These are phyloP conservation scores for Collariella sp. DNA, from an alignment of 495 filamentous ascomycete species.

Conservation along the genomic window DNA sequence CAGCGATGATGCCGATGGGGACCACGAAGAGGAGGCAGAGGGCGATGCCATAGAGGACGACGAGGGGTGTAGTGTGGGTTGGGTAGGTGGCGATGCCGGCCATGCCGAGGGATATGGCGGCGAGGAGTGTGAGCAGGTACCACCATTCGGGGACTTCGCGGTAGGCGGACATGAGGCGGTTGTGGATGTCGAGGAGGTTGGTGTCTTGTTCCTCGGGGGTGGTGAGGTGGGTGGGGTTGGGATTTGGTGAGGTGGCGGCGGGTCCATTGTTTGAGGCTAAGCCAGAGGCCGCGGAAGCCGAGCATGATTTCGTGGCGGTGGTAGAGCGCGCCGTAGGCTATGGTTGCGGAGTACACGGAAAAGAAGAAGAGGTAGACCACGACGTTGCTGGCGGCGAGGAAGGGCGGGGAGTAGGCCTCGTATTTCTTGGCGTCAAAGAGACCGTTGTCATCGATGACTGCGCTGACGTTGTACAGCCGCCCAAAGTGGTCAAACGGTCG, in stretches of 20 bases:
- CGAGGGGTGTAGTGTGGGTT: conserved; percentile 33
- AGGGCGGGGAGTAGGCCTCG: conserved; percentile 34
- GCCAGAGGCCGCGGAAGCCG: conserved; percentile 26
- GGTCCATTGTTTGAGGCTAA: conserved; percentile 19
- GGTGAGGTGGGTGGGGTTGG: background rate
- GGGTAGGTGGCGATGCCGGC: conserved; percentile 31
- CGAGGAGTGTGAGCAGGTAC: conserved; percentile 29
- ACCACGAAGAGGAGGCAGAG: conserved; percentile 37
- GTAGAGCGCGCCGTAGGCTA: conserved; percentile 33
- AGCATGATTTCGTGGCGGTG: conserved; percentile 34
- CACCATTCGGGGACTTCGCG: conserved; percentile 38
- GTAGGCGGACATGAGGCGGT: conserved; percentile 34
- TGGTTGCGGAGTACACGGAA: conserved; percentile 31
- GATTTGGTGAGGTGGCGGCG: conserved; percentile 1
- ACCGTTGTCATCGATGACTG: conserved; percentile 28
- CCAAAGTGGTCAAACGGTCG: conserved; percentile 33
- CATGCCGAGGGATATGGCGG: conserved; percentile 30
- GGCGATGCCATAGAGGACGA: conserved; percentile 36
- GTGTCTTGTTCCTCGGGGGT: conserved; percentile 19
- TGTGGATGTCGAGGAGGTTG: conserved; percentile 26
- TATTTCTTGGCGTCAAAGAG: conserved; percentile 33
- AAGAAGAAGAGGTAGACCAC: conserved; percentile 35
- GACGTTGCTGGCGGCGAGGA: conserved; percentile 29
- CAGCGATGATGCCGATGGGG: conserved; percentile 35
- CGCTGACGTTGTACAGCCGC: conserved; percentile 29